A percentile compares a stretch with the other conserved stretches of the same genome.
Evolutionary conservation across 441 rosid species (phyloP).

Genomic region (Euphorbia celastroides): DNA sequence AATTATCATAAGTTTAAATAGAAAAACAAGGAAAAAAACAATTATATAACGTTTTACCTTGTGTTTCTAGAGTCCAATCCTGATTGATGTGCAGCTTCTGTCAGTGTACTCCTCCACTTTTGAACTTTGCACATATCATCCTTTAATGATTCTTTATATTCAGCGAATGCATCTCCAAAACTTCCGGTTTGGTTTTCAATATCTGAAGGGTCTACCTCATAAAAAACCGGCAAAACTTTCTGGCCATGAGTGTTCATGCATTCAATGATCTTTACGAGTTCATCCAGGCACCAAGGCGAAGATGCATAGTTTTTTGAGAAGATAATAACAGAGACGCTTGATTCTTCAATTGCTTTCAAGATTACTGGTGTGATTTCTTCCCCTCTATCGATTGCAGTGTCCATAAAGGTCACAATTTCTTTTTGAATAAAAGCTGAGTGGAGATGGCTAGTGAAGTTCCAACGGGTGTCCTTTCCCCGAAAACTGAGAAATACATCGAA

Average conservation of each 20-base stretch:
- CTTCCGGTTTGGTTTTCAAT: no score
- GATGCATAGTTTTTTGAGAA: neutral
- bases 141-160: no score
- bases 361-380: neutral
- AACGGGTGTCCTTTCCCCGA: neutral
- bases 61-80: neutral
- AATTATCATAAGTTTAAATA: no score
- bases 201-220: neutral
- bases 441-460: neutral
- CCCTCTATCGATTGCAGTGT: no score
- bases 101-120: neutral
- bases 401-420: no score
- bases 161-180: no score
- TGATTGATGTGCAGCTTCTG: neutral
- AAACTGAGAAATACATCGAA: conserved; percentile 1
- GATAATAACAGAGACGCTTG: neutral
- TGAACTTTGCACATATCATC: neutral
- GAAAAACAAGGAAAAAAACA: no score
- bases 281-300: neutral
- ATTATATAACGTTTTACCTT: neutral
- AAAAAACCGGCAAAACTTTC: neutral
- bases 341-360: neutral
- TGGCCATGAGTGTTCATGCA: neutral
- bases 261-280: neutral
- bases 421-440: no score